phyloP scores from a whole-genome alignment of 768 basidiomycete genomes.

The Lactifluus hygrophoroides region DNA sequence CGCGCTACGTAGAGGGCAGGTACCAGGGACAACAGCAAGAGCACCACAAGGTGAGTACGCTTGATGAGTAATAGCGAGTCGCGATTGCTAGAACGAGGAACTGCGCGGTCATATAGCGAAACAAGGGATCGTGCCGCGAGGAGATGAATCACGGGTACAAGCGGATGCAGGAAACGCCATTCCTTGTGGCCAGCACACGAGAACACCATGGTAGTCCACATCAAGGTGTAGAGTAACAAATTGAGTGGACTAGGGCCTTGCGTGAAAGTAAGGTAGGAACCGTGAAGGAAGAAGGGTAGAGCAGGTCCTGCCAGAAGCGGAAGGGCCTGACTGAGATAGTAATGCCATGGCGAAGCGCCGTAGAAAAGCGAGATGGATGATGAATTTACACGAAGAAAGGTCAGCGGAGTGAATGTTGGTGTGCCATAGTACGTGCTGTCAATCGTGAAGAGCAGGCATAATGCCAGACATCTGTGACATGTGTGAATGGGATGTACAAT shows the following conservation, averaged over 20 bases:
- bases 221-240: slow-evolving; percentile 40
- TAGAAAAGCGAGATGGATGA: slow-evolving; percentile 89
- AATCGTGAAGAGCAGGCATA: slow-evolving; percentile 25
- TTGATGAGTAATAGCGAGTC: not conserved
- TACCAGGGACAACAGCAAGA: slow-evolving; percentile 46
- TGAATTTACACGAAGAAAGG: slow-evolving; percentile 78
- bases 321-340: slow-evolving; percentile 78
- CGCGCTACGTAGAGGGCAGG: slow-evolving; percentile 60
- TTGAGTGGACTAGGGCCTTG: slow-evolving; percentile 21
- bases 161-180: slow-evolving; percentile 92
- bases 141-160: slow-evolving; percentile 77
- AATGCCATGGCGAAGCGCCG: slow-evolving; percentile 79
- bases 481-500: not conserved
- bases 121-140: slow-evolving; percentile 68
- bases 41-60: slow-evolving; percentile 22
- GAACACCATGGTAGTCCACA: slow-evolving; percentile 61
- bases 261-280: slow-evolving; percentile 27
- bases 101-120: slow-evolving; percentile 25
- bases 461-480: slow-evolving; percentile 8
- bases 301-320: slow-evolving; percentile 72
- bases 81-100: slow-evolving; percentile 6
- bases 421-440: slow-evolving; percentile 68
- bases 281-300: slow-evolving; percentile 65
- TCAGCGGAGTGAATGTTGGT: slow-evolving; percentile 65
- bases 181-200: slow-evolving; percentile 91